Conservation (phyloP, 768 basidiomycete species). For the Imleria badia region DNA sequence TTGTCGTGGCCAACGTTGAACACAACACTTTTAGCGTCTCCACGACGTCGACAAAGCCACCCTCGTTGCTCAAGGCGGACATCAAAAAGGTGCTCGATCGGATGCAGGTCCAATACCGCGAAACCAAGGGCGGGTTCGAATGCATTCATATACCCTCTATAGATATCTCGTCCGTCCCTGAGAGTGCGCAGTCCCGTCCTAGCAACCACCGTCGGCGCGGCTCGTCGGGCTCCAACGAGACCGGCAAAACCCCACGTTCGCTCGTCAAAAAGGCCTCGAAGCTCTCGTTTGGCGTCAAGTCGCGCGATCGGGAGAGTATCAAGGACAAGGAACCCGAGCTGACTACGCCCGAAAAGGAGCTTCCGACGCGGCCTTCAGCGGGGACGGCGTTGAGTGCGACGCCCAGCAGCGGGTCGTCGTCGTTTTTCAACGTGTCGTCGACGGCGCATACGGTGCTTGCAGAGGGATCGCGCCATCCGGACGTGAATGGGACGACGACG, state of each 20-base stretch:
- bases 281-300: slow-evolving; percentile 71
- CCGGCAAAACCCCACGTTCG: slow-evolving; percentile 47
- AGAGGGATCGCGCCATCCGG: slow-evolving; percentile 33
- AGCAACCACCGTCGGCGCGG: slow-evolving; percentile 42
- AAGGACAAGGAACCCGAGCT: slow-evolving; percentile 45
- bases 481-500: slow-evolving; percentile 24
- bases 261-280: slow-evolving; percentile 76
- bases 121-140: slow-evolving; percentile 89
- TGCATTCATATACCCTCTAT: slow-evolving; percentile 96
- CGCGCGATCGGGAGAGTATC: slow-evolving; percentile 43
- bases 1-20: slow-evolving; percentile 3
- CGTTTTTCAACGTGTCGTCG: slow-evolving; percentile 80
- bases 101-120: slow-evolving; percentile 93
- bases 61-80: slow-evolving; percentile 77
- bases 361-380: slow-evolving; percentile 42
- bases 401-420: slow-evolving; percentile 75
- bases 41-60: slow-evolving; percentile 91
- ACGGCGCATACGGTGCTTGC: slow-evolving; percentile 43
- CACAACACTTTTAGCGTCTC: slow-evolving; percentile 50
- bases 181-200: slow-evolving; percentile 32
- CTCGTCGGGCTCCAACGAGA: slow-evolving; percentile 54
- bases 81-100: slow-evolving; percentile 85
- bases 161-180: slow-evolving; percentile 75
- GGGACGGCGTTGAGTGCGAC: slow-evolving; percentile 58
- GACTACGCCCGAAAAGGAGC: slow-evolving; percentile 43